Base-by-base conservation (phyloP, 345 rosid genomes). In the Linum trigynum region DNA sequence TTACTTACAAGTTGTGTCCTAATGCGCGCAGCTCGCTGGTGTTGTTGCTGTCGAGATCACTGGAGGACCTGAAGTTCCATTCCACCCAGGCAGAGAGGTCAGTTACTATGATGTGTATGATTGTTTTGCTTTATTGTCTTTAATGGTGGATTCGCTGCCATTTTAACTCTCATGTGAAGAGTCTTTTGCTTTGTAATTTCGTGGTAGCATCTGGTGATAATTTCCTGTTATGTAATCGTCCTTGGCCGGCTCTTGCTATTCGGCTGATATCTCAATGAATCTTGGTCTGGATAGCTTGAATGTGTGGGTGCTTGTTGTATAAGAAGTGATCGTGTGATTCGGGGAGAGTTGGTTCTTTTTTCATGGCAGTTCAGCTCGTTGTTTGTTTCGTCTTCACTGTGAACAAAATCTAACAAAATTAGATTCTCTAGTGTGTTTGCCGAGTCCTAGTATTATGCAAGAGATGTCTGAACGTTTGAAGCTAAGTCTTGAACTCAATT, bases 71-170 rank as follows among this genome's bases (percentile, higher is more conserved):
- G 98, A 92, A 36, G 8, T 92, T 61, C 96, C 96, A 12, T 90
- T 92, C 84, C 98, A 92, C 78, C 94, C 97, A 0, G 98, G 96
- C 65, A 86, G 97, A 78, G 90, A 83, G 96, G 97, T 88, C 39
- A 64, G 85, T 79, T 50, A 2, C 23, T 11, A n/a, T 11, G 3
- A 4, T 2, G 60, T 36, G 35, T 9, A 57, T 57, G 38, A 11
- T n/a, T 40, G 23, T 63, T 5, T 37, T 16, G 7, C 2, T 17
- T 3, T 3, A 43, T 38, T 5, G 36, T n/a, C 2, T 57, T 8
- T 57, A 10, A 5, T n/a, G 38, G 36, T 9, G 36, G 32, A 23
- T 23, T 23, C 32, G 32, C 32, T 23, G 32, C 32, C 32, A 23
- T 23, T 23, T 23, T 23, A 23, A 23, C 32, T 23, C 32, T 23